Conservation (phyloP, 1,139 yeast genomes). For the Hyphopichia buzzinii region DNA sequence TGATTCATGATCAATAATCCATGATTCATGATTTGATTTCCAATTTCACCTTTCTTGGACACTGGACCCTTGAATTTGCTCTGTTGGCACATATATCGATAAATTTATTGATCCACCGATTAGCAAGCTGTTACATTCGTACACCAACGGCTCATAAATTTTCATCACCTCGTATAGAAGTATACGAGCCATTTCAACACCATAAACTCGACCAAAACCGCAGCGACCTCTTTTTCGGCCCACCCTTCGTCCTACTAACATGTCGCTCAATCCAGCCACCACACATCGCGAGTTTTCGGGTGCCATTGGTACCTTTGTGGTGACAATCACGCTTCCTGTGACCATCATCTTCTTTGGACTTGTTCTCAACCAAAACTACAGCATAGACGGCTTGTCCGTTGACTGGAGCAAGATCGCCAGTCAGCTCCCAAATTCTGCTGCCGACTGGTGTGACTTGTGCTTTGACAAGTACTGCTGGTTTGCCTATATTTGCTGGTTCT, state of each 20-base stretch:
- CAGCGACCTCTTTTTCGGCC: too few species aligned
- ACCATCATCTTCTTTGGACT: constrained; percentile 60
- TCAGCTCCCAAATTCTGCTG: constrained; percentile 25
- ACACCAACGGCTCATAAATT: too few species aligned
- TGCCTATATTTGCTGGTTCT: constrained; percentile 76
- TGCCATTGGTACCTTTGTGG: constrained; percentile 63
- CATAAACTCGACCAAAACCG: too few species aligned
- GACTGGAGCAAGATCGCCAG: constrained; percentile 32
- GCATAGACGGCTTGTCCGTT: constrained; percentile 46
- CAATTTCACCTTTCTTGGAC: too few species aligned
- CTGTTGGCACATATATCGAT: too few species aligned
- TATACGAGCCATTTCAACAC: too few species aligned
- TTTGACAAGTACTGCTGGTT: constrained; percentile 52
- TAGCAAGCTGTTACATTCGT: not conserved
- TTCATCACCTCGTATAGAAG: not conserved
- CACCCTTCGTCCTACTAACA: too few species aligned
- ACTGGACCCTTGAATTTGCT: too few species aligned
- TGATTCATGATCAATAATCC: too few species aligned
- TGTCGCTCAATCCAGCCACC: constrained; percentile 66
- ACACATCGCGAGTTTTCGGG: constrained; percentile 76
- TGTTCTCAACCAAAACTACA: constrained; percentile 55
- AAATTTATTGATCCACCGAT: too few species aligned
- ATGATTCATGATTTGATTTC: too few species aligned
- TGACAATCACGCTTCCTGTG: constrained; percentile 66
- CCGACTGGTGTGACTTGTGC: constrained; percentile 25